These are phyloP conservation scores for Dothideomycetes sp. DNA, from an alignment of 2,329 filamentous ascomycete species.

Conservation along the genomic window DNA sequence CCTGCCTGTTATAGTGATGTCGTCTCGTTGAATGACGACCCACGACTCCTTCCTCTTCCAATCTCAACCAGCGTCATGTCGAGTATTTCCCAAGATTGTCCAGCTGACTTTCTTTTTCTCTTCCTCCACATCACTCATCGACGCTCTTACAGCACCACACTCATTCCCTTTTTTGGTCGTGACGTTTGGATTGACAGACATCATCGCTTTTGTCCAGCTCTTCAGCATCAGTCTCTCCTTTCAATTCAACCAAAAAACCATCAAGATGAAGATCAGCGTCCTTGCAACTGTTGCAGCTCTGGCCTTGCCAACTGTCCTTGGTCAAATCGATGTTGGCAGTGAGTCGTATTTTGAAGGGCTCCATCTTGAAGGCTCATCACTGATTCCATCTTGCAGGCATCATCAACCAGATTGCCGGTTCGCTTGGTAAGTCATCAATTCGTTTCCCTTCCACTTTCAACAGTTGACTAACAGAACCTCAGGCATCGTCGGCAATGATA, in stretches of 20 bases:
- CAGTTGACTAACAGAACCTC: neutral
- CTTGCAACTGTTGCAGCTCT: slow-evolving; percentile 3
- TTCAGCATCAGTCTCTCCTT: neutral
- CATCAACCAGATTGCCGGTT: neutral
- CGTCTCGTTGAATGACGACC: no score
- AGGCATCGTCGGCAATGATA: neutral
- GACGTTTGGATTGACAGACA: neutral
- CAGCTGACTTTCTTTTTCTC: neutral
- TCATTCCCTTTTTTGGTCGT: neutral
- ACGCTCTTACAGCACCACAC: slow-evolving; percentile 2
- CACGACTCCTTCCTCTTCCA: no score
- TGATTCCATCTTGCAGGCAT: neutral
- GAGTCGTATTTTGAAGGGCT: neutral
- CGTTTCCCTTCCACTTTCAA: neutral
- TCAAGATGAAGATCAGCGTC: slow-evolving; percentile 7
- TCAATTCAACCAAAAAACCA: neutral
- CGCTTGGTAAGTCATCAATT: neutral
- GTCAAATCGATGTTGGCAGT: slow-evolving; percentile 1
- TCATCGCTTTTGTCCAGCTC: neutral
- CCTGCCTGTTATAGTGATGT: no score
- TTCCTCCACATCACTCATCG: slow-evolving; percentile 1
- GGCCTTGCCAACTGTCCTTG: slow-evolving; percentile 3
- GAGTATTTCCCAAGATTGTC: neutral
- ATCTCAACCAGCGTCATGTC: no score
- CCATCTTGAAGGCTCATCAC: neutral